A percentile compares a stretch with the other conserved stretches of the same genome.
Conservation (phyloP, 208 protist species). For the Trypanosoma scelopori region DNA sequence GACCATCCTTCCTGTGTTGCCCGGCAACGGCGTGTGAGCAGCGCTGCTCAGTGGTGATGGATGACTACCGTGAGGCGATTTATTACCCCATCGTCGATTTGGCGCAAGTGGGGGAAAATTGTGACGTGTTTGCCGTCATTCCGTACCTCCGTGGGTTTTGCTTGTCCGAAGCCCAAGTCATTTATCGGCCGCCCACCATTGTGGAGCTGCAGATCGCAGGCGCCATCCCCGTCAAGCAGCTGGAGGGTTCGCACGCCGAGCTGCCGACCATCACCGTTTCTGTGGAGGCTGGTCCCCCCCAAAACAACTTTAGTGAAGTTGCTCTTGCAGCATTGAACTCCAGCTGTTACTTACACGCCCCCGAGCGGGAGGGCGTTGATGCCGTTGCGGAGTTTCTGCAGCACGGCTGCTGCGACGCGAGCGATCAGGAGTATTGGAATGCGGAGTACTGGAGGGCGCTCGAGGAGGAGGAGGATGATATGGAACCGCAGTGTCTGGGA, state of each 20-base stretch:
- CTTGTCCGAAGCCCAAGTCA: conserved; percentile 32
- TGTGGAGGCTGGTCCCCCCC: conserved; percentile 28
- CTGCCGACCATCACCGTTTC: conserved; percentile 54
- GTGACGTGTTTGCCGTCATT: conserved; percentile 21
- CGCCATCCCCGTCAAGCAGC: conserved; percentile 29
- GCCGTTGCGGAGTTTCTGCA: conserved; percentile 43
- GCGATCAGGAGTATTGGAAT: conserved; percentile 67
- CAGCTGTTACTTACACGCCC: conserved; percentile 21
- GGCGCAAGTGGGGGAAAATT: neutral
- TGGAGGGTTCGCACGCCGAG: conserved; percentile 27
- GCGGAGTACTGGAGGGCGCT: conserved; percentile 60
- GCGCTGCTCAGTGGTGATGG: conserved; percentile 3
- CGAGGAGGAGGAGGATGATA: conserved; percentile 20
- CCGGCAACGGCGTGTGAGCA: conserved; percentile 1
- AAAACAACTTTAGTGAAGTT: conserved; percentile 2
- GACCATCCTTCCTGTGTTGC: neutral
- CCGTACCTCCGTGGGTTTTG: conserved; percentile 44
- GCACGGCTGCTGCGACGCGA: conserved; percentile 1
- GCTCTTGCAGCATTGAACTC: neutral
- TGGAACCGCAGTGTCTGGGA: too few relatives aligned
- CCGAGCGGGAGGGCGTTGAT: conserved; percentile 54
- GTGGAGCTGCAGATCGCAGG: conserved; percentile 50
- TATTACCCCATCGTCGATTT: conserved; percentile 23
- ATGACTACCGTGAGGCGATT: conserved; percentile 10
- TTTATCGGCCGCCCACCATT: conserved; percentile 62